phyloP scores from a whole-genome alignment of 106 monocot genomes.

The Dioscorea dumetorum region DNA sequence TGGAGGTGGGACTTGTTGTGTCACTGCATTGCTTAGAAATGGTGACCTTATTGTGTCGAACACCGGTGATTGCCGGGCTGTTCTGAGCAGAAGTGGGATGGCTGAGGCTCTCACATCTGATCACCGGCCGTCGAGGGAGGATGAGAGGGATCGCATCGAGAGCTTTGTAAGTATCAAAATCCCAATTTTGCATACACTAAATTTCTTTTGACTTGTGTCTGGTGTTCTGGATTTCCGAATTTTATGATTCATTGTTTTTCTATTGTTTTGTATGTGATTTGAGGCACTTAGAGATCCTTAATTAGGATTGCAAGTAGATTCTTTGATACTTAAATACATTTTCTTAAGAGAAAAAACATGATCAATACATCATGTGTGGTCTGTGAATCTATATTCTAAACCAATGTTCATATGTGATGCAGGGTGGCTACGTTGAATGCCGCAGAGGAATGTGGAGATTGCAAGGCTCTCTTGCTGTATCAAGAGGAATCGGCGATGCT shows the following conservation, averaged over 20 bases:
- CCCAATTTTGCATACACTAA: background rate
- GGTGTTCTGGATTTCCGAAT: background rate
- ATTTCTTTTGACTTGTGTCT: background rate
- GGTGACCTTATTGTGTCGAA: constrained; percentile 77
- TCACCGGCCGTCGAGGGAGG: constrained; percentile 66
- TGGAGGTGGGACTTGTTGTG: constrained; percentile 64
- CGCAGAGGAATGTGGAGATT: constrained; percentile 68
- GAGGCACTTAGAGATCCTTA: too few relatives aligned
- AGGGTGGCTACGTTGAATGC: constrained; percentile 67
- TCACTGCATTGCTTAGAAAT: constrained; percentile 65
- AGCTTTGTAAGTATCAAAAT: constrained; percentile 44
- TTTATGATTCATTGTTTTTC: too few relatives aligned
- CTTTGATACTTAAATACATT: too few relatives aligned
- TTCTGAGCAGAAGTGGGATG: constrained; percentile 54
- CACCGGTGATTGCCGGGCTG: constrained; percentile 89
- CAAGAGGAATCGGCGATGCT: constrained; percentile 79
- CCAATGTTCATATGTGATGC: constrained; percentile 2
- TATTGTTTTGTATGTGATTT: too few relatives aligned
- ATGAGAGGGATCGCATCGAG: constrained; percentile 79
- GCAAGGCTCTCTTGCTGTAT: constrained; percentile 84
- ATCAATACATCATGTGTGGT: too few relatives aligned
- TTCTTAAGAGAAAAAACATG: too few relatives aligned
- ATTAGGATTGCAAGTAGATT: too few relatives aligned
- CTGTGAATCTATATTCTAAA: background rate
- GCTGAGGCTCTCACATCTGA: constrained; percentile 84